These are phyloP conservation scores for Nemophila menziesii DNA, from an alignment of 257 asterid genomes.

Conservation along the genomic window DNA sequence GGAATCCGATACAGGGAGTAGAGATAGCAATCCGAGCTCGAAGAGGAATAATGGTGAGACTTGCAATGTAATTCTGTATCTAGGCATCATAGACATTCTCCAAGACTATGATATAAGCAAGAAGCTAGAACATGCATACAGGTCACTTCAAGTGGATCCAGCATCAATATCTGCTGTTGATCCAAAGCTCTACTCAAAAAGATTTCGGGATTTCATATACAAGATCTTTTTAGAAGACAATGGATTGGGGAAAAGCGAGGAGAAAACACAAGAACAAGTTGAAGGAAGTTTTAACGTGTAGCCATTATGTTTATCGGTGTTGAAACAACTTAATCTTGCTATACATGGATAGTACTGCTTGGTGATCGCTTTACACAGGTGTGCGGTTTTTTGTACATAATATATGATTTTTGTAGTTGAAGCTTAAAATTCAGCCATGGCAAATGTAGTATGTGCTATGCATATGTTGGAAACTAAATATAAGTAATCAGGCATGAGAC, in stretches of 20 bases:
- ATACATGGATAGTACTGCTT: background rate
- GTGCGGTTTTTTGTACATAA: background rate
- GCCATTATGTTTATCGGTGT: no score
- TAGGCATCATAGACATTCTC: slow-evolving; percentile 70
- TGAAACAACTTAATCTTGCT: background rate
- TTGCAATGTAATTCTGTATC: slow-evolving; percentile 58
- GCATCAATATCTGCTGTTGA: slow-evolving; percentile 70
- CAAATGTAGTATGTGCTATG: background rate
- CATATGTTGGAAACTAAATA: background rate
- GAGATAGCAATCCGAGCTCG: slow-evolving; percentile 24
- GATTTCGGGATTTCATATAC: slow-evolving; percentile 63
- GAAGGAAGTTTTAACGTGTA: background rate
- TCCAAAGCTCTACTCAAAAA: slow-evolving; percentile 58
- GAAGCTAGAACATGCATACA: slow-evolving; percentile 72
- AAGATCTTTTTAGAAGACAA: slow-evolving; percentile 47
- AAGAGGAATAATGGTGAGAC: slow-evolving; percentile 27
- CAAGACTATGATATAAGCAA: slow-evolving; percentile 75
- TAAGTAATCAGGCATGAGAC: background rate
- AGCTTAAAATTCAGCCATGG: background rate
- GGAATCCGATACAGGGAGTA: slow-evolving; percentile 38
- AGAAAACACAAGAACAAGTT: background rate
- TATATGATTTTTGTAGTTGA: background rate
- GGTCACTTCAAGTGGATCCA: slow-evolving; percentile 62
- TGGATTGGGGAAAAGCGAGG: slow-evolving; percentile 5
- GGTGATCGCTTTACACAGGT: background rate